phyloP scores from a whole-genome alignment of 192 early-diverging fungal genomes.

The Coemansia sp. region DNA sequence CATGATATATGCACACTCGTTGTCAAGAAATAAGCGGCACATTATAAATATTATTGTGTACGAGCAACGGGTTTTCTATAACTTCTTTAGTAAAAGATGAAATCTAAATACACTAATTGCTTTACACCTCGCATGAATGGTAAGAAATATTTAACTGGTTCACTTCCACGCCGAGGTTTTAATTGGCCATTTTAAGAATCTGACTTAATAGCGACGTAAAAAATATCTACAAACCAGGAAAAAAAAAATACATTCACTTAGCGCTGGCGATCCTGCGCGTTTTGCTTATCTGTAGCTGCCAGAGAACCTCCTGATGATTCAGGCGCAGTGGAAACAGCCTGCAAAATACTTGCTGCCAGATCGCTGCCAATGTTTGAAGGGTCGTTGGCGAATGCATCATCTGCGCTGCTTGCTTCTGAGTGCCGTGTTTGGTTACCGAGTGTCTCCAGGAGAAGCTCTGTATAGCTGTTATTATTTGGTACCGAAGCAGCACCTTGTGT shows the following conservation, averaged over 20 bases:
- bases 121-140: no score
- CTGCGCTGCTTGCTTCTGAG: not conserved
- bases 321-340: not conserved
- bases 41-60: no score
- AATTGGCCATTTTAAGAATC: not conserved
- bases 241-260: not conserved
- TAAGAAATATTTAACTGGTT: no score
- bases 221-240: not conserved
- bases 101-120: no score
- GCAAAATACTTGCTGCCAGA: conserved; percentile 5
- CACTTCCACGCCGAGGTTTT: not conserved
- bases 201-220: not conserved
- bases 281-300: not conserved
- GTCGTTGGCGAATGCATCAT: not conserved
- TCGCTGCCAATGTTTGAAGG: not conserved
- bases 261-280: not conserved
- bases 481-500: not conserved
- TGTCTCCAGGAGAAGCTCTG: conserved; percentile 15
- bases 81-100: no score
- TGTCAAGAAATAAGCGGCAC: no score
- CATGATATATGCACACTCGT: no score
- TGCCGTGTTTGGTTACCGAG: not conserved
- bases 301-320: not conserved
- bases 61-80: no score
- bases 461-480: conserved; percentile 7